phyloP scores from a whole-genome alignment of 176 grass and related monocot species.

The Oryza punctata region DNA sequence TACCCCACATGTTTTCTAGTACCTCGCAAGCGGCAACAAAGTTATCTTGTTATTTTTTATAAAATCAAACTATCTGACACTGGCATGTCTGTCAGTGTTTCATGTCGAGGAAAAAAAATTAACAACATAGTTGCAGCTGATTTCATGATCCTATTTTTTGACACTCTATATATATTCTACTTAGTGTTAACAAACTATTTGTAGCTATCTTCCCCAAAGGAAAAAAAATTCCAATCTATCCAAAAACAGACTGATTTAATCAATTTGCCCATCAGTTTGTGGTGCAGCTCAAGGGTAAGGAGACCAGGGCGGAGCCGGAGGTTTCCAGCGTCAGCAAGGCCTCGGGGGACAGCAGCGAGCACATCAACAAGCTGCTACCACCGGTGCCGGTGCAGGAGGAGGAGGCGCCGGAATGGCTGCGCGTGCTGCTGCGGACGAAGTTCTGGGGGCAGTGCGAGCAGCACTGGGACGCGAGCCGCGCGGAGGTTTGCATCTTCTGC shows the following conservation, averaged over 20 bases:
- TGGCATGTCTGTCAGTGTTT: too few relatives aligned
- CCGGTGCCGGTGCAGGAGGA: not conserved
- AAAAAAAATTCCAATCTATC: not conserved
- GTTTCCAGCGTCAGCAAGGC: not conserved
- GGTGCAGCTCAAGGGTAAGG: not conserved
- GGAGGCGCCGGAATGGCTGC: not conserved
- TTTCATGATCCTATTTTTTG: not conserved
- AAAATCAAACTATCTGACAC: not conserved
- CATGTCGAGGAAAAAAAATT: not conserved
- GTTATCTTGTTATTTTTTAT: not conserved
- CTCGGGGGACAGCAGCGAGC: not conserved
- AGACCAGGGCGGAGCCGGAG: not conserved
- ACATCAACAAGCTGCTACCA: not conserved
- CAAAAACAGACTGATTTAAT: not conserved
- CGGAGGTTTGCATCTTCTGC: slow-evolving; percentile 34
- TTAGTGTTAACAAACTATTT: not conserved
- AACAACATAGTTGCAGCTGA: not conserved
- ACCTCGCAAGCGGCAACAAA: not conserved
- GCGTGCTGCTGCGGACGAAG: not conserved
- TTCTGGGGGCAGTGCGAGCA: slow-evolving; percentile 38
- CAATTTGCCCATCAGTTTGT: not conserved
- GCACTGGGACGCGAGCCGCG: not conserved
- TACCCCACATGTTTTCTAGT: not conserved
- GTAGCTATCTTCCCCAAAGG: not conserved
- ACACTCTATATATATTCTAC: not conserved